Conservation (phyloP, 169 alveolate genomes). For the Eimeria acervulina region DNA sequence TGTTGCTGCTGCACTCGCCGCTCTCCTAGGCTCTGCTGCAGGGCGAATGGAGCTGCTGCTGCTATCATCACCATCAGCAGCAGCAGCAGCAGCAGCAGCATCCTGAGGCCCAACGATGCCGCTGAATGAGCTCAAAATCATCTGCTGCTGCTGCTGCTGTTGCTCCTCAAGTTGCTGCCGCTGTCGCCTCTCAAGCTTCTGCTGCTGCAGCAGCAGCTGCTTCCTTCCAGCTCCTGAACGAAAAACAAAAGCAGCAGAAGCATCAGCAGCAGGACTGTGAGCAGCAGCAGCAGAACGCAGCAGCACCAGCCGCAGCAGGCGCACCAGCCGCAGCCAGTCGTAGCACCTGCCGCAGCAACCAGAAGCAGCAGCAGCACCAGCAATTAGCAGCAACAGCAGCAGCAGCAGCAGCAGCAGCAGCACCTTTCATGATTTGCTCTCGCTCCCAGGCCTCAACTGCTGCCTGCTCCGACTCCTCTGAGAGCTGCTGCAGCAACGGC, state of each 20-base stretch:
- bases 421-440: slow-evolving; percentile 49
- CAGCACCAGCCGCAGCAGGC: not conserved
- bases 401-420: slow-evolving; percentile 19
- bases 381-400: not conserved
- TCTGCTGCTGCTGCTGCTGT: not conserved
- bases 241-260: slow-evolving; percentile 1
- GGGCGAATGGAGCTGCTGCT: not conserved
- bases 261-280: not conserved
- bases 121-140: not conserved
- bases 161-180: slow-evolving; percentile 38
- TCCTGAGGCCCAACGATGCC: slow-evolving; percentile 9
- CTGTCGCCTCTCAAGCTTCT: slow-evolving; percentile 48
- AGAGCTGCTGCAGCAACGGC: slow-evolving; percentile 39
- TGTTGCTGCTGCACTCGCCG: too few relatives aligned
- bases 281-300: slow-evolving; percentile 3
- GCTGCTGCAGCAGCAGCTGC: slow-evolving; percentile 50
- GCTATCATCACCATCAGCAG: not conserved
- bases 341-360: too few relatives aligned
- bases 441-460: slow-evolving; percentile 33
- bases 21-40: slow-evolving; percentile 13
- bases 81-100: not conserved
- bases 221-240: slow-evolving; percentile 39
- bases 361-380: not conserved
- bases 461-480: slow-evolving; percentile 20
- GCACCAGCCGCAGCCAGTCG: too few relatives aligned